Percentiles rank a stretch among this genome's conserved stretches.
These are phyloP conservation scores for Diaporthe vexans DNA, from an alignment of 2,329 filamentous ascomycete genomes.

Conservation along the genomic window DNA sequence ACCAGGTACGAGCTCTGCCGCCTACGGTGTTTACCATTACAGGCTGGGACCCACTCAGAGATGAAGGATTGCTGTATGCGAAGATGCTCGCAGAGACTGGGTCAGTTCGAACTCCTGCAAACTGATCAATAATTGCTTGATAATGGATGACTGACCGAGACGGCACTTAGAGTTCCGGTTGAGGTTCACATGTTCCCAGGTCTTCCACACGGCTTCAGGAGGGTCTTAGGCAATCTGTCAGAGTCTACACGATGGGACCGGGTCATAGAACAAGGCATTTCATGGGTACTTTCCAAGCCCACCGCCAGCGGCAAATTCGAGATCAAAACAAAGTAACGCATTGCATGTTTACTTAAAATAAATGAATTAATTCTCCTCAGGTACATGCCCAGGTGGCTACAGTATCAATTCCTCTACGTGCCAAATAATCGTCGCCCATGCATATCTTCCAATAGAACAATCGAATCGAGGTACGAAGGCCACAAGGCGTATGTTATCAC, in stretches of 20 bases:
- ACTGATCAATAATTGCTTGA: neutral
- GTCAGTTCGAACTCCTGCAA: slow-evolving; percentile 47
- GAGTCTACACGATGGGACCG: slow-evolving; percentile 58
- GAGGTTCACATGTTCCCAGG: slow-evolving; percentile 64
- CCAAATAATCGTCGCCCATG: too few relatives aligned
- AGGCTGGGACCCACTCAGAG: slow-evolving; percentile 62
- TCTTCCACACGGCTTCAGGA: slow-evolving; percentile 64
- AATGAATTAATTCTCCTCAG: too few relatives aligned
- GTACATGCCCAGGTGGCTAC: too few relatives aligned
- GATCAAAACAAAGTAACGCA: neutral
- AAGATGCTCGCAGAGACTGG: slow-evolving; percentile 59
- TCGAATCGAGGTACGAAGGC: too few relatives aligned
- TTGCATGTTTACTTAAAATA: too few relatives aligned
- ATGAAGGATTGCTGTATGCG: slow-evolving; percentile 63
- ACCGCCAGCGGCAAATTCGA: neutral
- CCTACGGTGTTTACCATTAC: slow-evolving; percentile 60
- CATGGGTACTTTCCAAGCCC: slow-evolving; percentile 50
- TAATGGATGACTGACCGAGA: neutral
- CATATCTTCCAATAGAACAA: too few relatives aligned
- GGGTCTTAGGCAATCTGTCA: slow-evolving; percentile 56
- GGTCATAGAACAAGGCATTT: slow-evolving; percentile 58
- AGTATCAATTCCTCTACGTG: too few relatives aligned
- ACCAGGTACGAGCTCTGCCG: slow-evolving; percentile 58
- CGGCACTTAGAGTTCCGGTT: slow-evolving; percentile 58
- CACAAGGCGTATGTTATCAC: too few relatives aligned